Evolutionary conservation across 148 eudicot genomes (phyloP).

Genomic region (Tetragonia tetragonoides): DNA sequence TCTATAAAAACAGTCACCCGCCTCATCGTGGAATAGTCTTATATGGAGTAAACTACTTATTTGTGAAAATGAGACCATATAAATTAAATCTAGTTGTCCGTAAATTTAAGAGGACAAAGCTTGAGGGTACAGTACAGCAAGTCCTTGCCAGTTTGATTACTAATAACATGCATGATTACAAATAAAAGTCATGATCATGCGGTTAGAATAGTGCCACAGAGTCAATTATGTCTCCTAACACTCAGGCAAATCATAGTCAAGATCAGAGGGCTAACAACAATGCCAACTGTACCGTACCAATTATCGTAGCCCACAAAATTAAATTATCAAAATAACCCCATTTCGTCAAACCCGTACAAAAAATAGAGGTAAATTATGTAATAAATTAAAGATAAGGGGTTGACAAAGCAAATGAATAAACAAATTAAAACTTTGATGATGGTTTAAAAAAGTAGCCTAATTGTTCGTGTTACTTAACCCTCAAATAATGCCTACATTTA

Average conservation of each 20-base stretch:
- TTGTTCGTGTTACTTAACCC: slow-evolving; percentile 19
- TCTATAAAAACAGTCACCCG: too few species aligned
- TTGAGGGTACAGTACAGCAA: neutral
- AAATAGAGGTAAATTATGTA: neutral
- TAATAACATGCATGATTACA: neutral
- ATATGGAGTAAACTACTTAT: too few species aligned
- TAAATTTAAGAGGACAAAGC: neutral
- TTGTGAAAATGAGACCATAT: too few species aligned
- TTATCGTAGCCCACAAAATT: neutral
- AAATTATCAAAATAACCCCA: neutral
- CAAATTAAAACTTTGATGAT: neutral
- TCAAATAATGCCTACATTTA: slow-evolving; percentile 19
- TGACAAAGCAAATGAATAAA: neutral
- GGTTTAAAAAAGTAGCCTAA: neutral
- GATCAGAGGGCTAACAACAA: neutral
- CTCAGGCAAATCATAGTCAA: slow-evolving; percentile 11
- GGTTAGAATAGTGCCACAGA: slow-evolving; percentile 13
- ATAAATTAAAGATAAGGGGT: neutral
- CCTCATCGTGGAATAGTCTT: too few species aligned
- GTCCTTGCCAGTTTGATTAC: neutral
- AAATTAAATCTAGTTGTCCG: too few species aligned
- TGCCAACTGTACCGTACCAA: slow-evolving; percentile 12
- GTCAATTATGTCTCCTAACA: neutral
- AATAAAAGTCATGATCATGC: neutral
- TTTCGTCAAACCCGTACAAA: slow-evolving; percentile 4